phyloP scores from a whole-genome alignment of 2,329 filamentous ascomycete species.

The Penicillium olsonii region DNA sequence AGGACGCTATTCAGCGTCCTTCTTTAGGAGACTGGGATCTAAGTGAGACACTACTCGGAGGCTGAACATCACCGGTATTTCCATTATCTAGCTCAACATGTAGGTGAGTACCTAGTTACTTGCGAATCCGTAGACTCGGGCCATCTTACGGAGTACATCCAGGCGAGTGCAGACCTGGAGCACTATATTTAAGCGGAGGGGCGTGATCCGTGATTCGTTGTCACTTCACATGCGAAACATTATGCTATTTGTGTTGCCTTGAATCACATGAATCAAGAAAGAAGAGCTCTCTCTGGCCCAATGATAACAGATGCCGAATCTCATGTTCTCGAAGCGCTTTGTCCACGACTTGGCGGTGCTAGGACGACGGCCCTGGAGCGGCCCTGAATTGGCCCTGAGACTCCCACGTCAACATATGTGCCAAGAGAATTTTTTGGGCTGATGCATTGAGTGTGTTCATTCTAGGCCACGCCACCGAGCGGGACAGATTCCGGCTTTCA shows the following conservation, averaged over 20 bases:
- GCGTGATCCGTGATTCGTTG: not conserved
- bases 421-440: slow-evolving; percentile 1
- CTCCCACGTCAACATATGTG: not conserved
- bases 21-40: not conserved
- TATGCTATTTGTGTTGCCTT: slow-evolving; percentile 1
- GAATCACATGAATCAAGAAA: not conserved
- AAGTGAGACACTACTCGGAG: no score
- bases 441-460: not conserved
- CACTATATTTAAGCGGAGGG: slow-evolving; percentile 2
- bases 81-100: no score
- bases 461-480: not conserved
- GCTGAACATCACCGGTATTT: no score
- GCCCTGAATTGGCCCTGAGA: not conserved
- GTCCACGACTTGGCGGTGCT: not conserved
- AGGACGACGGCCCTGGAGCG: not conserved
- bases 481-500: not conserved
- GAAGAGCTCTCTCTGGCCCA: not conserved
- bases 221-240: slow-evolving; percentile 5
- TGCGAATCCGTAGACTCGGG: no score
- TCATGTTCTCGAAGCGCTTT: slow-evolving; percentile 5
- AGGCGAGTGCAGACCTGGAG: not conserved
- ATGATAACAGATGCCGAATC: not conserved
- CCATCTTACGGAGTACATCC: no score
- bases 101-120: no score
- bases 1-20: slow-evolving; percentile 7